These are phyloP conservation scores for Penicillium cataractarum DNA, from an alignment of 495 filamentous ascomycete genomes.

Conservation along the genomic window DNA sequence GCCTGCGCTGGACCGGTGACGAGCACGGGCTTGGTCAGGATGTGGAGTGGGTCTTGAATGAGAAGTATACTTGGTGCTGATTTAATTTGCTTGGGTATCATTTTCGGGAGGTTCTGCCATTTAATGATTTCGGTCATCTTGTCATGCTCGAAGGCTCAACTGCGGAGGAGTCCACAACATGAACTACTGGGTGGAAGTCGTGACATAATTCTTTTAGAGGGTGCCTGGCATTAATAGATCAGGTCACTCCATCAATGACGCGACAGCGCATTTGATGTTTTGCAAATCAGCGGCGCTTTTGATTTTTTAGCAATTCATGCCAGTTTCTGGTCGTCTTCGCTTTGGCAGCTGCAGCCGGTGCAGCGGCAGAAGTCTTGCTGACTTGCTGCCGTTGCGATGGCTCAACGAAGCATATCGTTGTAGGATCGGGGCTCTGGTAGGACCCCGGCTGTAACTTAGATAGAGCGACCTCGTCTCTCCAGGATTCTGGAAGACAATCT, in stretches of 20 bases:
- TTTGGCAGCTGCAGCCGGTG: conserved; percentile 41
- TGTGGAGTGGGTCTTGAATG: conserved; percentile 84
- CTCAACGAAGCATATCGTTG: conserved; percentile 43
- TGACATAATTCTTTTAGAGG: conserved; percentile 28
- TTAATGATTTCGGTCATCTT: conserved; percentile 6
- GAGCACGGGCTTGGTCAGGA: conserved; percentile 51
- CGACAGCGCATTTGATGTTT: conserved; percentile 20
- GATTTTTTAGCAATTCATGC: conserved; percentile 80
- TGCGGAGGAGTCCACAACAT: not conserved
- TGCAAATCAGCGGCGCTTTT: conserved; percentile 37
- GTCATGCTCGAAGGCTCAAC: not conserved
- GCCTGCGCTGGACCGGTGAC: conserved; percentile 65
- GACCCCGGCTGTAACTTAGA: conserved; percentile 47
- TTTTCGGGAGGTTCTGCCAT: conserved; percentile 13
- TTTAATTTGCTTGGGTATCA: not conserved
- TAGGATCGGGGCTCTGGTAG: conserved; percentile 45
- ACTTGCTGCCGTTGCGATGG: conserved; percentile 39
- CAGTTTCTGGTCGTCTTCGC: conserved; percentile 71
- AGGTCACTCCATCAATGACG: conserved; percentile 21
- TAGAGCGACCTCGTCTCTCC: conserved; percentile 55
- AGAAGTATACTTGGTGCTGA: conserved; percentile 96
- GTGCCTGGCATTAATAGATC: conserved; percentile 21
- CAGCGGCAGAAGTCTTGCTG: conserved; percentile 34
- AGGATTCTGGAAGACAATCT: conserved; percentile 60
- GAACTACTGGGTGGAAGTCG: conserved; percentile 23